These are phyloP conservation scores for Paramecium sonneborni DNA, from an alignment of 73 alveolate species.

Conservation along the genomic window DNA sequence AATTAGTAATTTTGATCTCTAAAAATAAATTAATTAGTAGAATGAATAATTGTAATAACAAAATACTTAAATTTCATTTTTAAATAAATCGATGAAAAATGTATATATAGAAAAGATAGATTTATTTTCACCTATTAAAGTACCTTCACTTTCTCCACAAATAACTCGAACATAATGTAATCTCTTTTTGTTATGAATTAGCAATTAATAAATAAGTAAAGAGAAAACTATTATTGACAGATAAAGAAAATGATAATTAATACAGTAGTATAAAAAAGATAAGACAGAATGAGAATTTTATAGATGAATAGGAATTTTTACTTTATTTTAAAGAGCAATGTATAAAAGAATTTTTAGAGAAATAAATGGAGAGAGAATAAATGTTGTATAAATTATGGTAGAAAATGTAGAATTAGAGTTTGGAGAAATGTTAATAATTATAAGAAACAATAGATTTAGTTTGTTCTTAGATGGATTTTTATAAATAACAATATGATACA, in stretches of 20 bases:
- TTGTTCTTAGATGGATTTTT: not conserved
- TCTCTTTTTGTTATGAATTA: not conserved
- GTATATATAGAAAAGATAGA: not conserved
- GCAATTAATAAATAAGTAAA: not conserved
- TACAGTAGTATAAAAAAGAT: constrained; percentile 7
- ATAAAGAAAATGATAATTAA: constrained; percentile 3
- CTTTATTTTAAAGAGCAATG: not conserved
- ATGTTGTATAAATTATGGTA: not conserved
- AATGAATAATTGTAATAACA: not conserved
- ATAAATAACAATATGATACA: not conserved
- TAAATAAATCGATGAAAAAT: not conserved
- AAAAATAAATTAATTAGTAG: not conserved
- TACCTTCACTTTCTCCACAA: not conserved
- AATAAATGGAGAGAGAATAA: constrained; percentile 12
- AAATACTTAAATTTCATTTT: not conserved
- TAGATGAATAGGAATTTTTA: constrained; percentile 6
- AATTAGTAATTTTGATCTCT: not conserved
- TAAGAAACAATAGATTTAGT: not conserved
- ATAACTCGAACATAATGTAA: constrained; percentile 8
- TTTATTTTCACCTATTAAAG: constrained; percentile 4
- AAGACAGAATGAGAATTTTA: not conserved
- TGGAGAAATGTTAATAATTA: not conserved
- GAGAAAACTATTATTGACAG: not conserved
- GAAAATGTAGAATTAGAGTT: not conserved
- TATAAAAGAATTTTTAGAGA: constrained; percentile 1